A percentile compares a stretch with the other conserved stretches of the same genome.
Conservation (phyloP, 2,329 filamentous ascomycete species). For the Talaromyces pinophilus region DNA sequence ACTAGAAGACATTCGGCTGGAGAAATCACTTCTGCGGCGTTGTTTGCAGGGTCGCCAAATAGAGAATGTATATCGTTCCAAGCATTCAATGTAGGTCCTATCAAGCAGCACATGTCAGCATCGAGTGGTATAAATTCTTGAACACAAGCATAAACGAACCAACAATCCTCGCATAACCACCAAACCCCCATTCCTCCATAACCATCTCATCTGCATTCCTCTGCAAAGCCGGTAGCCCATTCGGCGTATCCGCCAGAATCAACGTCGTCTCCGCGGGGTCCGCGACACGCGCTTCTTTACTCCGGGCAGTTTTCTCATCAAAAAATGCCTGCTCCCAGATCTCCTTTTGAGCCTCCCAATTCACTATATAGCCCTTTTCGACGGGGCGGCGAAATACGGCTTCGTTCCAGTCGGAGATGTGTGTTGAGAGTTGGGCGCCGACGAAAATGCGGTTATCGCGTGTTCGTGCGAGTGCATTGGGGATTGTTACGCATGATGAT, state of each 20-base stretch:
- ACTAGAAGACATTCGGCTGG: constrained; percentile 83
- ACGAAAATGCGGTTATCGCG: constrained; percentile 78
- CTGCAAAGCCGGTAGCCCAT: constrained; percentile 76
- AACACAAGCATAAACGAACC: constrained; percentile 52
- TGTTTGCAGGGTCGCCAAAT: constrained; percentile 60
- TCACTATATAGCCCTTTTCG: constrained; percentile 92
- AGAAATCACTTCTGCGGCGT: constrained; percentile 42
- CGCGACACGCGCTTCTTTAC: constrained; percentile 40
- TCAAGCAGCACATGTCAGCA: background rate
- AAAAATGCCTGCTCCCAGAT: constrained; percentile 93
- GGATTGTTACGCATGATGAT: constrained; percentile 65
- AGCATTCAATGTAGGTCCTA: constrained; percentile 74
- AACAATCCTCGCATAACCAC: constrained; percentile 75
- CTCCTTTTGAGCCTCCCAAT: constrained; percentile 93
- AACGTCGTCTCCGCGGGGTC: constrained; percentile 81
- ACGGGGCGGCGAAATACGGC: constrained; percentile 83
- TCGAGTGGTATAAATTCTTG: background rate
- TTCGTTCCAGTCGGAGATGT: constrained; percentile 86
- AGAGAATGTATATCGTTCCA: constrained; percentile 75
- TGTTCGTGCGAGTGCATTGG: constrained; percentile 85
- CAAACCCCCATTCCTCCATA: constrained; percentile 96
- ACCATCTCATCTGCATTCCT: constrained; percentile 93
- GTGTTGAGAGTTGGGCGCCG: constrained; percentile 68
- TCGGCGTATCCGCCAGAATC: constrained; percentile 81
- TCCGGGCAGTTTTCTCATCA: constrained; percentile 64